phyloP scores from a whole-genome alignment of 1,284 basidiomycete genomes.

The Apiotrichum porosum region DNA sequence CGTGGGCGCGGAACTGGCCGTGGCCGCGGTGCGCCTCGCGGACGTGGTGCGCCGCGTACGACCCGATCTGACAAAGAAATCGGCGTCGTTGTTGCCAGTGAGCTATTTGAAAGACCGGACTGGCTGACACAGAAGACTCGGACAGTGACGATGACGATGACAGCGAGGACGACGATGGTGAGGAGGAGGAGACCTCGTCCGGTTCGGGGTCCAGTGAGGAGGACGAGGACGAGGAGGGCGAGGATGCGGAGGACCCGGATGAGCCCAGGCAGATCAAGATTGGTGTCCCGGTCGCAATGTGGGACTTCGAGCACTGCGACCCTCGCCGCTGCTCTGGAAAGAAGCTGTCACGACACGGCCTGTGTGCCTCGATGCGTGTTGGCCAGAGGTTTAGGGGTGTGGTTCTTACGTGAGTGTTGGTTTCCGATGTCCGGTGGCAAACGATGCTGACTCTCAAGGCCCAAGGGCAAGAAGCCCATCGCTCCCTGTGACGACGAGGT shows the following conservation, averaged over 20 bases:
- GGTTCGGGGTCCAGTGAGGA: slow-evolving; percentile 20
- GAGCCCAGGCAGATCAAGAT: slow-evolving; percentile 47
- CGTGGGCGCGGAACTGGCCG: slow-evolving; percentile 5
- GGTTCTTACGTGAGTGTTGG: slow-evolving; percentile 73
- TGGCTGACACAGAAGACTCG: neutral
- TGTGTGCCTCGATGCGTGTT: slow-evolving; percentile 78
- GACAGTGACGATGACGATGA: slow-evolving; percentile 22
- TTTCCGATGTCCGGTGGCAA: too few species aligned
- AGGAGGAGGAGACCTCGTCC: neutral
- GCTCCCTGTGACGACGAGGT: slow-evolving; percentile 82
- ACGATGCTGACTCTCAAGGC: slow-evolving; percentile 54
- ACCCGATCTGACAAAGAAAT: neutral
- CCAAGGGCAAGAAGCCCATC: slow-evolving; percentile 75
- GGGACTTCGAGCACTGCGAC: slow-evolving; percentile 98
- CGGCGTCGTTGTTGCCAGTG: neutral
- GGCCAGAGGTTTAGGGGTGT: slow-evolving; percentile 85
- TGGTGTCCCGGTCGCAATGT: slow-evolving; percentile 76
- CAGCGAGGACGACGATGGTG: slow-evolving; percentile 25
- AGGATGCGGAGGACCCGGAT: slow-evolving; percentile 39
- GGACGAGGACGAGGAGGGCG: slow-evolving; percentile 35
- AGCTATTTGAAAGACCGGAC: neutral
- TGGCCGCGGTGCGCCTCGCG: slow-evolving; percentile 3
- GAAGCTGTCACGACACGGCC: slow-evolving; percentile 77
- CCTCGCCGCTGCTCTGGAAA: slow-evolving; percentile 92
- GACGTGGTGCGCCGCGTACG: neutral